A percentile compares a stretch with the other conserved stretches of the same genome.
Conservation (phyloP, 78 protist genomes). For the Dictyostelium citrinum region DNA sequence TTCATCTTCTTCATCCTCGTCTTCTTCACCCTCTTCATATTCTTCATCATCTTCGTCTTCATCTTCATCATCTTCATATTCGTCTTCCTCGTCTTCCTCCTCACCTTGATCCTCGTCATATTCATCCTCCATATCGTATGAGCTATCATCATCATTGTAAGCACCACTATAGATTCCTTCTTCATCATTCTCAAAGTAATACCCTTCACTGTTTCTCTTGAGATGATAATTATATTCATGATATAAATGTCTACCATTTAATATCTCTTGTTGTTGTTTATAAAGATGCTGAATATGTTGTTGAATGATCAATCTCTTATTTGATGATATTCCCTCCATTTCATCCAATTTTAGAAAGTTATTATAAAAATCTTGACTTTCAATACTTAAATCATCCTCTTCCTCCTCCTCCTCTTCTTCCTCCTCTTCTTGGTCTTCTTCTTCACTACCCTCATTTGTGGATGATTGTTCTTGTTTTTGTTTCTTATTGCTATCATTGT, state of each 20-base stretch:
- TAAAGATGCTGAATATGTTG: conserved; percentile 1
- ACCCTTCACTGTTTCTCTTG: not conserved
- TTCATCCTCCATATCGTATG: not conserved
- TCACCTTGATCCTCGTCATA: not conserved
- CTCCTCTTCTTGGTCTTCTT: not conserved
- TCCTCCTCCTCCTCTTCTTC: not conserved
- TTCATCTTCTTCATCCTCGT: conserved; percentile 42
- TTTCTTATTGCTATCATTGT: not conserved
- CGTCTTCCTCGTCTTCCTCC: not conserved
- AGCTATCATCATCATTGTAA: not conserved
- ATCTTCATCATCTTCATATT: not conserved
- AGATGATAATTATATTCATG: not conserved
- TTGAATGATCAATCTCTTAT: conserved; percentile 12
- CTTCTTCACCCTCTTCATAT: conserved; percentile 21
- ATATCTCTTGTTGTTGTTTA: conserved; percentile 9
- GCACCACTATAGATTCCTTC: not conserved
- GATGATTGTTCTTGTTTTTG: not conserved
- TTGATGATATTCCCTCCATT: not conserved
- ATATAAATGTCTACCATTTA: not conserved
- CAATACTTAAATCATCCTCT: not conserved
- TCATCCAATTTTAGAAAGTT: not conserved
- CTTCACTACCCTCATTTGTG: not conserved
- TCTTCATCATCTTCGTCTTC: conserved; percentile 13
- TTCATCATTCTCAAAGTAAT: conserved; percentile 1
- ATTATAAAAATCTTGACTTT: not conserved